A percentile compares a stretch with the other conserved stretches of the same genome.
phyloP scores from a whole-genome alignment of 23 red algal species.

The Gracilaria vermiculophylla region DNA sequence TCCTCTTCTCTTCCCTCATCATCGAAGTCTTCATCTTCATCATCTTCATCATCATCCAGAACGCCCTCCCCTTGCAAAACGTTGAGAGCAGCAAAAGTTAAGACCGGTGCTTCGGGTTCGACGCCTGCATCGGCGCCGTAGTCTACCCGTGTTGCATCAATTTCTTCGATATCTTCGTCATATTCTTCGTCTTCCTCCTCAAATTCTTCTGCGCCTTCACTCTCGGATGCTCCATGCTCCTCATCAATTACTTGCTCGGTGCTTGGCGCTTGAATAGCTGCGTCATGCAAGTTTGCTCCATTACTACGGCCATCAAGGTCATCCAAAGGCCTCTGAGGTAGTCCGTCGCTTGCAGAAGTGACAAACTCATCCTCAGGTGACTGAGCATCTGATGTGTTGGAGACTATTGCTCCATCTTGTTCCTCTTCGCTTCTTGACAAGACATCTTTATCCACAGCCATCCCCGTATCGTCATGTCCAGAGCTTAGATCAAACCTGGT shows the following conservation, averaged over 20 bases:
- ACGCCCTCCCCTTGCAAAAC: conserved; percentile 1
- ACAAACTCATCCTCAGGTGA: background rate
- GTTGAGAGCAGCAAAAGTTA: conserved; percentile 18
- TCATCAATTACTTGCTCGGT: background rate
- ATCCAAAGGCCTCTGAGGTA: background rate
- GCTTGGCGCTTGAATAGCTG: background rate
- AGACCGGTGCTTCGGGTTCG: background rate
- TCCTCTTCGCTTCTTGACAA: background rate
- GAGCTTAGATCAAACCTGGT: background rate
- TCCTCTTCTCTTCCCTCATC: too few relatives aligned
- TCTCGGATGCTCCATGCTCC: background rate
- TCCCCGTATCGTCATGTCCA: background rate
- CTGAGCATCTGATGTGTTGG: background rate
- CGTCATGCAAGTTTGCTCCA: background rate
- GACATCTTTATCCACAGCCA: background rate
- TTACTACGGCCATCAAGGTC: background rate
- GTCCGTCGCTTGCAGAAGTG: background rate
- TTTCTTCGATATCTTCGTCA: conserved; percentile 1
- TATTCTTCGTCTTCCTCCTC: background rate
- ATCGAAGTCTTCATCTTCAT: background rate
- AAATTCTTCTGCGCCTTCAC: background rate
- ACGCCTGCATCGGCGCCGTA: background rate
- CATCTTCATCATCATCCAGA: background rate
- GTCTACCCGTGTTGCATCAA: conserved; percentile 9
- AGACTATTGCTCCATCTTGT: background rate